Conservation (phyloP, 352 stramenopile species). For the Achlya hypogyna region DNA sequence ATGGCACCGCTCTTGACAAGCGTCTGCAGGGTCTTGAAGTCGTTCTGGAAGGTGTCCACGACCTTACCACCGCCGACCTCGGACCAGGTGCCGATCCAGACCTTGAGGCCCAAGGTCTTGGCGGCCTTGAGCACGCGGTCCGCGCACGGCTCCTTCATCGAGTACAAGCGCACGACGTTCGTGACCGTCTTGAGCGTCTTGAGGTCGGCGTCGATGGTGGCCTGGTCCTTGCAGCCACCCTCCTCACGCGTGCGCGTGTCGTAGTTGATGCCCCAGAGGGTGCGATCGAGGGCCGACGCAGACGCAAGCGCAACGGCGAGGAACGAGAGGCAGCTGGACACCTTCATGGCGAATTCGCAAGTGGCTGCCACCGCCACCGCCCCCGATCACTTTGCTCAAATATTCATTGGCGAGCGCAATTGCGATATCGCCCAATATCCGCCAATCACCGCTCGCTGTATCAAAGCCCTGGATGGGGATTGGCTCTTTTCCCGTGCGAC, state of each 20-base stretch:
- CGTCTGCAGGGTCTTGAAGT: constrained; percentile 34
- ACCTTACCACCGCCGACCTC: constrained; percentile 14
- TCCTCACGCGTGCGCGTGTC: constrained; percentile 12
- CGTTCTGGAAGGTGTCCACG: constrained; percentile 32
- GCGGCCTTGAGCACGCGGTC: constrained; percentile 37
- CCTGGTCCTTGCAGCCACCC: constrained; percentile 10
- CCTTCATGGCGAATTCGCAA: constrained; percentile 13
- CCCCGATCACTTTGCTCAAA: background rate
- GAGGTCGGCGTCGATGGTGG: background rate
- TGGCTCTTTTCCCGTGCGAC: too few species aligned
- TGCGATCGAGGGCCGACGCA: constrained; percentile 1
- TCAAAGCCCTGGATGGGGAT: too few species aligned
- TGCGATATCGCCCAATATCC: too few species aligned
- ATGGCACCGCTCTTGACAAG: constrained; percentile 33
- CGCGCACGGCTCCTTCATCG: constrained; percentile 18
- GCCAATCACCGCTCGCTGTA: too few species aligned
- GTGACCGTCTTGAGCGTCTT: constrained; percentile 10
- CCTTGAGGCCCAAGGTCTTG: constrained; percentile 38
- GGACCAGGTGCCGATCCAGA: constrained; percentile 63
- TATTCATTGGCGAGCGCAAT: too few species aligned
- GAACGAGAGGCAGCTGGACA: background rate
- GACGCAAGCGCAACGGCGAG: background rate
- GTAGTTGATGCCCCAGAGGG: constrained; percentile 17
- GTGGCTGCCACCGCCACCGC: background rate
- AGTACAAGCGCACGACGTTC: constrained; percentile 12